Base-by-base conservation (phyloP, 2,329 filamentous ascomycete genomes). In the Lasiodiplodia sp. region DNA sequence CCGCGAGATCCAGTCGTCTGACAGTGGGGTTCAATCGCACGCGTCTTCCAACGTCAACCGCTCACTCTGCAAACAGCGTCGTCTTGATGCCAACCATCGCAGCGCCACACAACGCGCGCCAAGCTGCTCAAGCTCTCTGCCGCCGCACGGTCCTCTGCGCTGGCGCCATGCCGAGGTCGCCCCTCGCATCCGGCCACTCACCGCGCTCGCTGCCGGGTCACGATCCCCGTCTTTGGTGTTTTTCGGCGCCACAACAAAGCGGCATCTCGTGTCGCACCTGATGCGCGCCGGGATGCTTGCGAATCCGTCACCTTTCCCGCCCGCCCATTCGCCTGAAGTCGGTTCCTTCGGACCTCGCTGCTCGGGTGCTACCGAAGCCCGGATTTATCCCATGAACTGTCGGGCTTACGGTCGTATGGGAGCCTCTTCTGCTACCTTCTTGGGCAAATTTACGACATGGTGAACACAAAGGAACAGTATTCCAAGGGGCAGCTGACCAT, bases 201-300 rank as follows among this genome's bases (percentile, higher is more conserved):
- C 38, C 57, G 57, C 57, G 25, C 60, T 28, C 60, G 5, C n/a
- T 25, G 60, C 44, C 60, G 25, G 60, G 60, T 64, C 60, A 64
- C 60, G 60, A 64, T 64, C 28, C 60, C 44, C n/a, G n/a, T 47
- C 44, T 28, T 25, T 64, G 60, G 60, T 64, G 60, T 64, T 64
- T 64, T 38, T 7, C 18, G 25, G 60, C 60, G 60, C 60, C 60
- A 52, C 60, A 34, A 52, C 44, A 37, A 18, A 47, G 40, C 57
- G 57, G 57, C 40, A 62, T 34, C n/a, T 62, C 57, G 57, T 62
- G 25, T 62, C 40, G 25, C 40, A 25, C 7, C 57, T 64, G 60
- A 64, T 64, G 60, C 60, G 18, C 44, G 25, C 60, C 40, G 47
- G 60, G 60, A 64, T 64, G 25, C 40, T 37, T 49, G 57, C 57